Evolutionary conservation across 768 basidiomycete species (phyloP), one percentile per base, ranked within the genome.

Genomic region (Suillus variegatus): DNA sequence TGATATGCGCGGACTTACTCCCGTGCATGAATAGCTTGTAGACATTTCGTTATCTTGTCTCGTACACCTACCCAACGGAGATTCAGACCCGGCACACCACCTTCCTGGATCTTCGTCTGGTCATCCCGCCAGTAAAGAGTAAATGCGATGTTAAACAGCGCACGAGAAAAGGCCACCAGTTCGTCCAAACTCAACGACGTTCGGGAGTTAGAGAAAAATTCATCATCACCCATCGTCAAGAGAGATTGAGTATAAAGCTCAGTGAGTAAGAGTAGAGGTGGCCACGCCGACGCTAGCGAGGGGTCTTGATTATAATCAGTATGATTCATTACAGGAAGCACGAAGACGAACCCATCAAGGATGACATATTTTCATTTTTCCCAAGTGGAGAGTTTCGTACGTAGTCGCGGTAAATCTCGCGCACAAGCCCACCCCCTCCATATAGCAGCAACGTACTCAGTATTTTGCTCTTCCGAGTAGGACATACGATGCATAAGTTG

Each of bases 191-290:
- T 82, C 2, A 99, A 83, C 0, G 95, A 92, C 67, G 95, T 97
- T 22, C 88, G 80, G n/a, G 76, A 73, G 60, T 64, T 66, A 2
- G 88, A 86, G 74, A 97, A 97, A 80, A 99, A 99, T 74, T 99
- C 97, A 77, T 98, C 97, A 70, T 99, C 97, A 1, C 93, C 93
- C 85, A 99, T 93, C 0, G 95, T 95, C 40, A 94, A 81, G 40
- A 99, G 84, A 1, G 89, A 86, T 65, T 96, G 92, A 2, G 88
- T 84, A 76, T 97, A 97, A 13, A 97, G 75, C 60, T 96, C 90
- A 1, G 86, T 83, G 9, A 96, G 84, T 63, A 97, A 84, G 9
- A 98, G 79, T 1, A 99, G 76, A 3, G 91, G 82, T 0, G 89
- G 83, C 87, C 92, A 95, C 12, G 80, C 75, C 0, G 75, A 32